Base-by-base conservation (phyloP, 1,284 basidiomycete genomes). In the Leccinum solheimii region DNA sequence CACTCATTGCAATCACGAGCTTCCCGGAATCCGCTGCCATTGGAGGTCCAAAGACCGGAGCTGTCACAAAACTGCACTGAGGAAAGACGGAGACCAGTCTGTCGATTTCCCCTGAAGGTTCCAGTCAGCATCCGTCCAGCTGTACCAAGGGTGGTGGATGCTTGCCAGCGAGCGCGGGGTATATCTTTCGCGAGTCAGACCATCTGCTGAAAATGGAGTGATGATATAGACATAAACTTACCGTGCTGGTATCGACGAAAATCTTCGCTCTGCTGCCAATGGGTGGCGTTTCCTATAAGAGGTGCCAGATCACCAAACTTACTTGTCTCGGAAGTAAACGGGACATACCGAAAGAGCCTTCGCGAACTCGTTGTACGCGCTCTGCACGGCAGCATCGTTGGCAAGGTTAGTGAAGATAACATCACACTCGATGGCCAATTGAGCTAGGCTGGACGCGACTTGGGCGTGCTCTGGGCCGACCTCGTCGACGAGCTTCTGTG, bases 181-280 rank as follows among this genome's bases (percentile, higher is more conserved):
- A 91, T 58, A 89, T 84, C 83, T 90, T 69, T 64, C 30, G 58
- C 60, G 23, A 43, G 40, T 68, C 52, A 63, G 59, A 54, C 34
- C 5, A 43, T 59, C 40, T 52, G 55, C 43, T 45, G 19, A 57
- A 21, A 58, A 19, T 38, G 27, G 52, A 43, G 38, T 36, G 34
- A 11, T 55, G 36, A 60, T 43, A 23, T 30, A 36, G 10, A 10
- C 16, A 57, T 38, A 48, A 19, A 77, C 85, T 63, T 62, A 90
- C 88, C 5, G 92, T 94, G 74, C 86, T 88, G 14, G 88, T 91
- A 68, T 94, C 92, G 26, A 93, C 88, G 66, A 94, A 91, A 59
- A 92, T 91, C 74, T 87, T 92, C 67, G 78, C 73, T 72, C 80
- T 81, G 8, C 9, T 40, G 38, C 38, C 38, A 45, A 75, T 70